Evolutionary conservation across 768 basidiomycete species (phyloP), one percentile per base, ranked within the genome.

Genomic region (Auriscalpium microsporum): DNA sequence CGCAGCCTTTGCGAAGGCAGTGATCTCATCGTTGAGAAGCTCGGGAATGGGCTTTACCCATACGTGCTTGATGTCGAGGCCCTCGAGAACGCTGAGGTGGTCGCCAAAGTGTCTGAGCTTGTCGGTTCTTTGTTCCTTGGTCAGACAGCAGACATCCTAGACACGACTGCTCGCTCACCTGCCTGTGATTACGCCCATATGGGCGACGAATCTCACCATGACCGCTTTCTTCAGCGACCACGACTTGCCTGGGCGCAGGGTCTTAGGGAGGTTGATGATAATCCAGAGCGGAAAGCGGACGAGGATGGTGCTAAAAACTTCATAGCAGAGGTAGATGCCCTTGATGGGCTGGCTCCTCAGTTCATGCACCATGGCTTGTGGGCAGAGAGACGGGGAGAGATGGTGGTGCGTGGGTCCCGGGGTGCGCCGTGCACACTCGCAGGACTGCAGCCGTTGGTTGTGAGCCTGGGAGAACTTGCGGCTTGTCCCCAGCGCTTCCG

Each of bases 1-100:
- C 8, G 56, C 61, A n/a, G n/a, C 42, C n/a, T 55, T 48, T 10
- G 61, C 58, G 42, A 52, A 60, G 11, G 34, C 47, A 9, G 52
- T 21, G n/a, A 62, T 28, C n/a, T 56, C 13, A 14, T 42, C 55
- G 13, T 37, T 47, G 8, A 63, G 11, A 9, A 55, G 46, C 10
- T 56, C 55, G 2, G 56, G 54, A 11, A 50, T 52, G 16, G 36
- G 50, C 13, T 58, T 46, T 1, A 61, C 48, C 60, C 60, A 63
- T 8, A 57, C 58, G 33, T 45, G 17, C 49, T 55, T 55, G 48
- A 44, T 42, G 54, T 50, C 23, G n/a, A 45, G 8, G 6, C 54
- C 37, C 33, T 49, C 14, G n/a, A 21, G 8, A 23, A 55, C 28
- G 28, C 0, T 55, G 38, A 45, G 45, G 37, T 55, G 54, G 21